Base-by-base conservation (phyloP, 2,329 filamentous ascomycete species). In the Pleoardoris graminearum region DNA sequence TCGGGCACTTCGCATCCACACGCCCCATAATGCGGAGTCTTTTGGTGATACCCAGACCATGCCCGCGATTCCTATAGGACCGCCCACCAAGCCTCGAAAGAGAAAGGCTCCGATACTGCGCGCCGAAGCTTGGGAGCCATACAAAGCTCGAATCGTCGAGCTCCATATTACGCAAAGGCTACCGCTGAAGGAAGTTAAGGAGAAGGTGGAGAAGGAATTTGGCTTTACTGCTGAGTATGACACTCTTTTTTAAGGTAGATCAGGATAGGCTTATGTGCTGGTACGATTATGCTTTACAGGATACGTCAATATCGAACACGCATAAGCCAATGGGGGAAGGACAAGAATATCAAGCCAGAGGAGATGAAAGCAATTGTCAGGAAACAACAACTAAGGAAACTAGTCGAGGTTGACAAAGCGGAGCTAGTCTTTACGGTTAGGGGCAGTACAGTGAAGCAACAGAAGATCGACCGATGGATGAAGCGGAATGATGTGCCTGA, bases 401-500 rank as follows among this genome's bases (percentile, higher is more conserved):
- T 66, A n/a, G 10, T 61, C 4, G 55, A 68, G 21, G 19, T 19
- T 10, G 21, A 54, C 19, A 58, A 61, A 22, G 29, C 37, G 4
- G 12, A 47, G n/a, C 51, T 60, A 4, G 29, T 6, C 5, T 63
- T 65, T 38, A 21, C 39, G 23, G 58, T 64, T 2, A 16, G 63
- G 38, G 55, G 46, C 19, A 42, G 27, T 16, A 6, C 16, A 33
- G 61, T 66, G 23, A 52, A 59, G 17, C 49, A 25, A n/a, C 48
- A 57, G 32, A 63, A 62, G 47, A 62, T 65, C 22, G 51, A 58
- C 1, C 53, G 61, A n/a, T 65, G 56, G 62, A 66, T 62, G 59
- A 62, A 55, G 19, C 30, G 49, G 6, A 41, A 65, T 11, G 37
- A 39, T 3, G 53, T 67, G 10, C 4, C 33, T n/a, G 48, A 58